Conservation (phyloP, 768 basidiomycete species). For the Auricularia cornea region DNA sequence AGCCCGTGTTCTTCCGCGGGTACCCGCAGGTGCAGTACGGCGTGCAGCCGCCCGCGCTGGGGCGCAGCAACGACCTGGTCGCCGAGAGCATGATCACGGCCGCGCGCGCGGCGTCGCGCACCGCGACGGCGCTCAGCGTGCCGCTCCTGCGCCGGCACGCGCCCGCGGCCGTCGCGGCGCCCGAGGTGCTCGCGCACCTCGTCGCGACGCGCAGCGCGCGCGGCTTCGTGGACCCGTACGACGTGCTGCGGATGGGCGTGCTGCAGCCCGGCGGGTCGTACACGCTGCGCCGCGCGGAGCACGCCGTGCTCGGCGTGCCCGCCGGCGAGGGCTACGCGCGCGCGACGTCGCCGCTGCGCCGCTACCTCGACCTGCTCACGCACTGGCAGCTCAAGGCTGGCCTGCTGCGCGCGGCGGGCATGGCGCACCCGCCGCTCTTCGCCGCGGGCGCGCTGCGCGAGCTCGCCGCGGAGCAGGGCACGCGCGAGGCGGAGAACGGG, state of each 20-base stretch:
- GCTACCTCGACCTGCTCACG: constrained; percentile 68
- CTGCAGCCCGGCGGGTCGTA: constrained; percentile 33
- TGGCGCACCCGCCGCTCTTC: constrained; percentile 36
- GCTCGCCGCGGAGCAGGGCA: constrained; percentile 31
- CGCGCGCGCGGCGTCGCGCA: constrained; percentile 64
- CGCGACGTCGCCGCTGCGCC: constrained; percentile 79
- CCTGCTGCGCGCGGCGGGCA: constrained; percentile 34
- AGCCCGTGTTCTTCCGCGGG: constrained; percentile 27
- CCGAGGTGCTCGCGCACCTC: constrained; percentile 34
- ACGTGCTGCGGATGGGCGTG: constrained; percentile 26
- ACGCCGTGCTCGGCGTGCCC: constrained; percentile 61
- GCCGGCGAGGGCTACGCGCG: constrained; percentile 74
- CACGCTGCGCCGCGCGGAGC: constrained; percentile 47
- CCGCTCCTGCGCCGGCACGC: constrained; percentile 55
- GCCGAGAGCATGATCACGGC: constrained; percentile 80
- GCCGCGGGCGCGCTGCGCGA: constrained; percentile 36
- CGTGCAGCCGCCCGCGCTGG: constrained; percentile 33
- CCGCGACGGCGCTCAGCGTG: constrained; percentile 49
- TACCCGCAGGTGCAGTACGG: constrained; percentile 45
- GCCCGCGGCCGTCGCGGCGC: constrained; percentile 25
- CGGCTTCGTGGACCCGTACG: constrained; percentile 36
- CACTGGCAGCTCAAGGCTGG: constrained; percentile 94
- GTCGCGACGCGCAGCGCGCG: constrained; percentile 38
- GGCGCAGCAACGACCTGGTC: constrained; percentile 45
- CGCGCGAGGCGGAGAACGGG: constrained; percentile 27